Conservation (phyloP, 495 filamentous ascomycete species). For the Symbiotaphrina buchneri region DNA sequence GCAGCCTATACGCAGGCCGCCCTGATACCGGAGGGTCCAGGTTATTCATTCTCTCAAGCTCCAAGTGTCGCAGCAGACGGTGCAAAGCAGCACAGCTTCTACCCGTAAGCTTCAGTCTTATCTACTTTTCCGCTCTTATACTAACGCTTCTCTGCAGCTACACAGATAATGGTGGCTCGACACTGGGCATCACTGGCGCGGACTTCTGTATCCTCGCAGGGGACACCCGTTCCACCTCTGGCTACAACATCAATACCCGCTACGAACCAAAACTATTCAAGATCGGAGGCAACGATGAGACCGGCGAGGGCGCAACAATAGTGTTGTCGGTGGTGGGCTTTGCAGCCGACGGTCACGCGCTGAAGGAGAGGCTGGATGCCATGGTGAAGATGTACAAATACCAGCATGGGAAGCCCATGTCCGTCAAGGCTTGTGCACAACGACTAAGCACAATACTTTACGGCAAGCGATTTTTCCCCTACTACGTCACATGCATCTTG, state of each 20-base stretch:
- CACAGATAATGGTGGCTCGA: constrained; percentile 93
- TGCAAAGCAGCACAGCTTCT: constrained; percentile 61
- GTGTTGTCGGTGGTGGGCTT: constrained; percentile 89
- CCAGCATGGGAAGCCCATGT: constrained; percentile 84
- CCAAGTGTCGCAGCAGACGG: constrained; percentile 19
- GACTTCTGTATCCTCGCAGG: constrained; percentile 91
- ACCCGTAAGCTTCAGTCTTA: constrained; percentile 42
- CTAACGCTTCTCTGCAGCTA: constrained; percentile 32
- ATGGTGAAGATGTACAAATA: constrained; percentile 95
- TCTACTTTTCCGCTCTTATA: constrained; percentile 1
- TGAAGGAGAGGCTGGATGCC: constrained; percentile 73
- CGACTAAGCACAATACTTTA: constrained; percentile 85
- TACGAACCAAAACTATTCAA: constrained; percentile 89
- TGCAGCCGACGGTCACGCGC: constrained; percentile 73
- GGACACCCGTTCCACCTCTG: constrained; percentile 81
- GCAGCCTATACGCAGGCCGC: constrained; percentile 12
- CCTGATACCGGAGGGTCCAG: constrained; percentile 12
- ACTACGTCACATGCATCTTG: constrained; percentile 84
- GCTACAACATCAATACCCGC: constrained; percentile 97
- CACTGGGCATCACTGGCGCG: constrained; percentile 79
- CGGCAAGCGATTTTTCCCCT: constrained; percentile 93
- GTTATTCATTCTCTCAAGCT: constrained; percentile 38
- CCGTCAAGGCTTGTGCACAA: constrained; percentile 80
- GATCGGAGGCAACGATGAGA: constrained; percentile 73
- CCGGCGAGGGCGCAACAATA: constrained; percentile 62